These are phyloP conservation scores for Dactylellina drechsleri DNA, from an alignment of 2,329 filamentous ascomycete genomes.

Conservation along the genomic window DNA sequence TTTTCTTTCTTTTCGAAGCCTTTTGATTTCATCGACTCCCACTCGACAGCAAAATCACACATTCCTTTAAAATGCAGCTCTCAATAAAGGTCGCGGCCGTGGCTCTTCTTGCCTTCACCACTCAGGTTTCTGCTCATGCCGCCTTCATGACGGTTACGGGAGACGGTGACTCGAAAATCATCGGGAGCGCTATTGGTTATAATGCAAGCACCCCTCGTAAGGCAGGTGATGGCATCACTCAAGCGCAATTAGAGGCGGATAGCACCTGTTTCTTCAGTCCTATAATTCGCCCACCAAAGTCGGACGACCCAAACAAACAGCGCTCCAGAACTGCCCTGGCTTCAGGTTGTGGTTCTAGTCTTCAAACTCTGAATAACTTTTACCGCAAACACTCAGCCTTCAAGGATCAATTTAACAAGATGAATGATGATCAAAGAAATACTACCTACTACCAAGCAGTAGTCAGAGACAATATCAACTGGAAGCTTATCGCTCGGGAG, in stretches of 20 bases:
- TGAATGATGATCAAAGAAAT: not conserved
- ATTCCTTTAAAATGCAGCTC: conserved; percentile 19
- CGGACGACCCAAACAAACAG: not conserved
- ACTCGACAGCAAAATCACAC: not conserved
- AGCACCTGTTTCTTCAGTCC: conserved; percentile 11
- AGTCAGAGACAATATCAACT: conserved; percentile 12
- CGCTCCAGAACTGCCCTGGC: not conserved
- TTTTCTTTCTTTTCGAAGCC: conserved; percentile 5
- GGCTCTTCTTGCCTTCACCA: conserved; percentile 10
- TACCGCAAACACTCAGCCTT: conserved; percentile 8
- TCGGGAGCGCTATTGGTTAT: conserved; percentile 18
- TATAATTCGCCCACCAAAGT: conserved; percentile 10
- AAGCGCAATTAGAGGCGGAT: conserved; percentile 12
- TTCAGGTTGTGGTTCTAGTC: conserved; percentile 30
- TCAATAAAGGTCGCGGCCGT: conserved; percentile 20
- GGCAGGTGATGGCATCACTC: not conserved
- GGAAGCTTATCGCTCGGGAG: conserved; percentile 6
- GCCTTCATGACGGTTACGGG: conserved; percentile 16
- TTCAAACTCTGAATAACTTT: conserved; percentile 12
- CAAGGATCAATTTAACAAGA: conserved; percentile 5
- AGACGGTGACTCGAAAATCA: conserved; percentile 12
- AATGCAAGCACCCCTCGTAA: conserved; percentile 15
- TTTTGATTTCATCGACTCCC: not conserved
- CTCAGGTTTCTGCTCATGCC: conserved; percentile 14
- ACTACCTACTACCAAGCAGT: conserved; percentile 16